phyloP scores from a whole-genome alignment of 768 basidiomycete species.

The Leccinum obscurum region DNA sequence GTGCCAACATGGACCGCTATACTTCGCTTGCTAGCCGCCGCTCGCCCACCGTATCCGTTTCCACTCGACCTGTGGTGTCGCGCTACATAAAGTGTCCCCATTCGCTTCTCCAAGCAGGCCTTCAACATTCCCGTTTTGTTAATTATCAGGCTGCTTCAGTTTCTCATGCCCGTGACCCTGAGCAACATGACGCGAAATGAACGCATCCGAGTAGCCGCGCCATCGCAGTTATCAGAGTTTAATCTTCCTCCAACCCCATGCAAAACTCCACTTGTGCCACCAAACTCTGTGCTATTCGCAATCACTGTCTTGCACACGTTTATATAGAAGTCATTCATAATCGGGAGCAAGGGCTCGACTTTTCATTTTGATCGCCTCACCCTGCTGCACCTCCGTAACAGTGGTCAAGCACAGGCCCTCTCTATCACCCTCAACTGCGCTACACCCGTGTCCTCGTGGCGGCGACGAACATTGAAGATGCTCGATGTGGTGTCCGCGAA shows the following conservation, averaged over 20 bases:
- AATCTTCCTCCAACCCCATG: constrained; percentile 12
- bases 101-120: not conserved
- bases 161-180: constrained; percentile 15
- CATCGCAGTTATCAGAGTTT: constrained; percentile 27
- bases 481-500: constrained; percentile 12
- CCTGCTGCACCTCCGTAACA: constrained; percentile 9
- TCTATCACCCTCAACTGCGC: constrained; percentile 7
- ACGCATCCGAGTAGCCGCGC: not conserved
- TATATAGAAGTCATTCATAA: constrained; percentile 27
- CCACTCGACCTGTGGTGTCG: not conserved
- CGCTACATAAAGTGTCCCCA: not conserved
- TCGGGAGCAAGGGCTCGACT: not conserved
- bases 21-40: not conserved
- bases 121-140: not conserved
- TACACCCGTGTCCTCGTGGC: constrained; percentile 7
- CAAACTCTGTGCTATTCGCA: not conserved
- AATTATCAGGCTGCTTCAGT: not conserved
- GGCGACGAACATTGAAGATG: constrained; percentile 5
- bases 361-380: constrained; percentile 16
- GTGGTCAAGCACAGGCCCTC: not conserved
- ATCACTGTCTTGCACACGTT: constrained; percentile 21
- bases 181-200: constrained; percentile 2
- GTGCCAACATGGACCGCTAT: not conserved
- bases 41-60: not conserved
- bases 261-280: constrained; percentile 3